phyloP scores from a whole-genome alignment of 352 stramenopile genomes.

The Blastocystis sp. region DNA sequence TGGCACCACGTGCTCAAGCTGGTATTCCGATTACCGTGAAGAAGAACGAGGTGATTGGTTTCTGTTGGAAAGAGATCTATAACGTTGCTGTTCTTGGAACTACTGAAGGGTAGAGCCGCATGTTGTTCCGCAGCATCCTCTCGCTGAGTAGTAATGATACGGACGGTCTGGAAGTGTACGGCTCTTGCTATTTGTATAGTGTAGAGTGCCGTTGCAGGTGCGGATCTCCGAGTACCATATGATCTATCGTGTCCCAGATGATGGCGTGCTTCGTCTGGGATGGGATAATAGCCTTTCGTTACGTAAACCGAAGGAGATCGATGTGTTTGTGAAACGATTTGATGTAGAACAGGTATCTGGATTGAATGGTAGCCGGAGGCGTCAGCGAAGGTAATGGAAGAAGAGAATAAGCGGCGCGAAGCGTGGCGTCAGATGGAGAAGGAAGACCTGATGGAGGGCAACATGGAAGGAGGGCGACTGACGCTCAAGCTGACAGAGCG shows the following conservation, averaged over 20 bases:
- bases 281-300: slow-evolving; percentile 52
- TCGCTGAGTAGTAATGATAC: not conserved
- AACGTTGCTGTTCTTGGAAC: not conserved
- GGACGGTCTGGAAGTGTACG: not conserved
- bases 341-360: not conserved
- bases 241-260: slow-evolving; percentile 1
- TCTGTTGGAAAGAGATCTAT: slow-evolving; percentile 52
- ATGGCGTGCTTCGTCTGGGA: slow-evolving; percentile 10
- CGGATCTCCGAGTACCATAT: slow-evolving; percentile 50
- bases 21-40: not conserved
- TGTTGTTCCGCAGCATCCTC: slow-evolving; percentile 47
- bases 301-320: slow-evolving; percentile 41
- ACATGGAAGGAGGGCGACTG: slow-evolving; percentile 21
- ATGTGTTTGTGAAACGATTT: slow-evolving; percentile 53
- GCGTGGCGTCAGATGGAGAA: slow-evolving; percentile 37
- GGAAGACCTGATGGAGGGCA: slow-evolving; percentile 38
- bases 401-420: slow-evolving; percentile 18
- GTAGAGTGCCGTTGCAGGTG: slow-evolving; percentile 49
- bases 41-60: slow-evolving; percentile 40
- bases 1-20: slow-evolving; percentile 21
- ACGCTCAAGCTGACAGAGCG: slow-evolving; percentile 56
- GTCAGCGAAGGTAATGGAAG: not conserved
- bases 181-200: not conserved
- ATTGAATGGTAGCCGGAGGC: not conserved
- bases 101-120: not conserved